Evolutionary conservation across 352 stramenopile species (phyloP).

Genomic region (Lagenidium giganteum): DNA sequence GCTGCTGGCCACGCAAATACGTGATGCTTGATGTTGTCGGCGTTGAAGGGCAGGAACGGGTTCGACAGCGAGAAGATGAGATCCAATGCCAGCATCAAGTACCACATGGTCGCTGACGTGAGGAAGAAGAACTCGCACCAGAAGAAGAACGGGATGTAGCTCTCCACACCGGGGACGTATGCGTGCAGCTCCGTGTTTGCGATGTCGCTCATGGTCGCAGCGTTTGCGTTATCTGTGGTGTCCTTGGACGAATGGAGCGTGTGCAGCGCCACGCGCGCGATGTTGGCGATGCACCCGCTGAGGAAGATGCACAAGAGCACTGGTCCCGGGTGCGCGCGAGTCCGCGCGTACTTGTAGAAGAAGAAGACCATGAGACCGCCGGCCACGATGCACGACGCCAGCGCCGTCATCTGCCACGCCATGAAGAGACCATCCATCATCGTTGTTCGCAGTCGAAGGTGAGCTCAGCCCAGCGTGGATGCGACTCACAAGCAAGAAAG

Average conservation of each 20-base stretch:
- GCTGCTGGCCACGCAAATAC: slow-evolving; percentile 70
- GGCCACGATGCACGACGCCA: slow-evolving; percentile 46
- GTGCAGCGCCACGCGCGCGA: slow-evolving; percentile 58
- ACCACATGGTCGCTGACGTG: slow-evolving; percentile 76
- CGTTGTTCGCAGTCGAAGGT: neutral
- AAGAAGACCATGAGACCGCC: slow-evolving; percentile 59
- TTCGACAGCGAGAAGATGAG: slow-evolving; percentile 86
- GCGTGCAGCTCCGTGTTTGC: slow-evolving; percentile 49
- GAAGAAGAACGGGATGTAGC: slow-evolving; percentile 74
- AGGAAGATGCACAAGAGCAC: slow-evolving; percentile 80
- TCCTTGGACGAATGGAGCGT: slow-evolving; percentile 30
- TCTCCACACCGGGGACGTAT: slow-evolving; percentile 20
- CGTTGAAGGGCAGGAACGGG: slow-evolving; percentile 83
- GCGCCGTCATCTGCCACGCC: slow-evolving; percentile 68
- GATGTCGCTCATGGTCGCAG: slow-evolving; percentile 44
- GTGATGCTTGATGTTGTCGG: slow-evolving; percentile 82
- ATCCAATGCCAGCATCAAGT: slow-evolving; percentile 80
- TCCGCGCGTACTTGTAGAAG: slow-evolving; percentile 60
- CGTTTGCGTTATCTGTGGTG: slow-evolving; percentile 4
- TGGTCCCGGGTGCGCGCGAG: slow-evolving; percentile 56
- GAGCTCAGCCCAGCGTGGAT: neutral
- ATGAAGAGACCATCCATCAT: slow-evolving; percentile 61
- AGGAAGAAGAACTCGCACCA: slow-evolving; percentile 83
- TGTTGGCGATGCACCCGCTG: slow-evolving; percentile 56
- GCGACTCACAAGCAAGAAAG: no score